Conservation (phyloP, 768 basidiomycete species). For the Auricularia sp. region DNA sequence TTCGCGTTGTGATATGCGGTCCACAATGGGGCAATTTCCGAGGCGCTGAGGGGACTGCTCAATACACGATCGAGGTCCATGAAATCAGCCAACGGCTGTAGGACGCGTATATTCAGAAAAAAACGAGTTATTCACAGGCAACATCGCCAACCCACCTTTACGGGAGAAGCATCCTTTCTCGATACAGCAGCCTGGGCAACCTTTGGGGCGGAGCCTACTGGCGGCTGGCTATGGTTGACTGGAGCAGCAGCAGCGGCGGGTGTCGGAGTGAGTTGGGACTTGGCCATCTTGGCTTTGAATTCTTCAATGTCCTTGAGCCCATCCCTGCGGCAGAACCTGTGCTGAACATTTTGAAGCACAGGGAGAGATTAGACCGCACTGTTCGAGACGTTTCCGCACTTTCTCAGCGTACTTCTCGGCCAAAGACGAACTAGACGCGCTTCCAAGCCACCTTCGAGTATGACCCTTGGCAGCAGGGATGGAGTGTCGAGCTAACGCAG, state of each 20-base stretch:
- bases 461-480: background rate
- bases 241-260: slow-evolving; percentile 8
- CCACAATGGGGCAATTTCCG: slow-evolving; percentile 78
- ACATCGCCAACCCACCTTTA: slow-evolving; percentile 38
- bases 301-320: slow-evolving; percentile 29
- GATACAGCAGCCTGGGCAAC: slow-evolving; percentile 5
- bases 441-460: background rate
- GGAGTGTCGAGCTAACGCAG: no score
- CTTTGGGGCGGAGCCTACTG: no score
- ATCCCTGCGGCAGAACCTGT: slow-evolving; percentile 9
- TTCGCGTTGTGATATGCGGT: slow-evolving; percentile 78
- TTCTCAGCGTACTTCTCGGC: slow-evolving; percentile 55
- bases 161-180: slow-evolving; percentile 50
- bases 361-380: slow-evolving; percentile 34
- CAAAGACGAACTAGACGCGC: background rate
- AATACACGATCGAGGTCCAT: slow-evolving; percentile 67
- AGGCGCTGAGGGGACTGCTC: slow-evolving; percentile 44
- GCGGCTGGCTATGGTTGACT: background rate
- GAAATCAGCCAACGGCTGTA: slow-evolving; percentile 70
- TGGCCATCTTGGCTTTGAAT: slow-evolving; percentile 20
- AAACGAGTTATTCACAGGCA: no score
- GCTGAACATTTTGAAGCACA: no score
- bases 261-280: slow-evolving; percentile 21
- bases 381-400: slow-evolving; percentile 48
- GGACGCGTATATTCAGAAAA: background rate